phyloP scores from a whole-genome alignment of 192 early-diverging fungal genomes.

The Lobulomyces angularis region DNA sequence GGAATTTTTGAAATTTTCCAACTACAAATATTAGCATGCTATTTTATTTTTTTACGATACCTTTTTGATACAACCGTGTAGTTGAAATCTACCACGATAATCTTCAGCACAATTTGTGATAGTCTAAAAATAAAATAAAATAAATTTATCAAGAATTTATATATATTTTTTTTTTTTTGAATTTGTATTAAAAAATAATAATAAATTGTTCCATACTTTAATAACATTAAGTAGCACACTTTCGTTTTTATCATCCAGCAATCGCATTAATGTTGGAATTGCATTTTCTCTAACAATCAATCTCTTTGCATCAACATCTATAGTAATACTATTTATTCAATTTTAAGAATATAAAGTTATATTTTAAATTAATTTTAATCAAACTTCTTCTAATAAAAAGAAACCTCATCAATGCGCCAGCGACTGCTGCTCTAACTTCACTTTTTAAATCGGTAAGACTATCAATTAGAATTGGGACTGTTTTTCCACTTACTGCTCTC shows the following conservation, averaged over 20 bases:
- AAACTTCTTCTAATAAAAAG: no score
- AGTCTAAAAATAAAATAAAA: conserved; percentile 6
- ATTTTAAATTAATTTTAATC: background rate
- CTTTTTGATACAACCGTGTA: conserved; percentile 32
- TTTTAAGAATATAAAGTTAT: background rate
- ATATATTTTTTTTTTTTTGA: background rate
- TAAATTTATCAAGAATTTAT: no score
- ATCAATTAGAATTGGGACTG: conserved; percentile 19
- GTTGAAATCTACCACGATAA: conserved; percentile 42
- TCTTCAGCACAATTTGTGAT: conserved; percentile 47
- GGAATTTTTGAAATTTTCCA: conserved; percentile 18
- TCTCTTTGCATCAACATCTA: conserved; percentile 39
- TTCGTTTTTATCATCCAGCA: conserved; percentile 36
- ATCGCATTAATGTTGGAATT: conserved; percentile 15
- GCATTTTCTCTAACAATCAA: conserved; percentile 30
- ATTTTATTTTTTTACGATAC: conserved; percentile 8
- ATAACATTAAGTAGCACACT: conserved; percentile 32
- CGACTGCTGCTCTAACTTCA: conserved; percentile 31
- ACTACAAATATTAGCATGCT: conserved; percentile 8
- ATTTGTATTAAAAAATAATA: background rate
- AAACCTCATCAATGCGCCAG: conserved; percentile 41
- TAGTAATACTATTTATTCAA: conserved; percentile 32
- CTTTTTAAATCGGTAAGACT: conserved; percentile 24
- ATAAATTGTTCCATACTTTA: no score
- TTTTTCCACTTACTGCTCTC: conserved; percentile 19